Conservation (phyloP, 345 rosid genomes). For the Aquilaria sinensis region DNA sequence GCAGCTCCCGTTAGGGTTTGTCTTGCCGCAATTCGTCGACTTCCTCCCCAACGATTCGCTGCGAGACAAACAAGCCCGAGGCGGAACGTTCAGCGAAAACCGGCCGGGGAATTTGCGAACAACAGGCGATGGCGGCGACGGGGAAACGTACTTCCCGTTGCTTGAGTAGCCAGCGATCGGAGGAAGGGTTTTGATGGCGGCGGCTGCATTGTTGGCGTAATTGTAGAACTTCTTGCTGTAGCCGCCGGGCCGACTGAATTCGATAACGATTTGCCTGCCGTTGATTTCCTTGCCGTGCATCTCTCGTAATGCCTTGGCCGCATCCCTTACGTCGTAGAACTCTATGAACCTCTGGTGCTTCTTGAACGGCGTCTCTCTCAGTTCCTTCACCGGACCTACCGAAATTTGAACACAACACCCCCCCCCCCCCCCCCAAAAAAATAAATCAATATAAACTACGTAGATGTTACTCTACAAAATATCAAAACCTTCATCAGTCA, state of each 20-base stretch:
- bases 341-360: constrained; percentile 79
- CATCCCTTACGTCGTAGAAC: constrained; percentile 80
- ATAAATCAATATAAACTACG: neutral
- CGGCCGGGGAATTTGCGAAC: constrained; percentile 10
- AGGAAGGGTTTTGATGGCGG: neutral
- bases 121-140: constrained; percentile 5
- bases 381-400: constrained; percentile 70
- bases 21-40: constrained; percentile 3
- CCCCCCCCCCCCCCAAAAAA: neutral
- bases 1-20: constrained; percentile 23
- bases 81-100: constrained; percentile 6
- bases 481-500: neutral
- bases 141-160: constrained; percentile 17
- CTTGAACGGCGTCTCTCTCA: constrained; percentile 86
- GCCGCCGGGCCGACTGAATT: constrained; percentile 95
- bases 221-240: constrained; percentile 40
- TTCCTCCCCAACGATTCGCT: constrained; percentile 14
- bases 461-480: neutral
- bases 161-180: constrained; percentile 5
- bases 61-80: constrained; percentile 11
- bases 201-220: constrained; percentile 11
- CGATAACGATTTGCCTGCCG: constrained; percentile 50
- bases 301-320: constrained; percentile 58
- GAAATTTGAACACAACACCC: too few relatives aligned
- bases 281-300: constrained; percentile 65